Evolutionary conservation across 306 rosid species (phyloP), one percentile per base, ranked within the genome.

Genomic region (Calophaca sinica): DNA sequence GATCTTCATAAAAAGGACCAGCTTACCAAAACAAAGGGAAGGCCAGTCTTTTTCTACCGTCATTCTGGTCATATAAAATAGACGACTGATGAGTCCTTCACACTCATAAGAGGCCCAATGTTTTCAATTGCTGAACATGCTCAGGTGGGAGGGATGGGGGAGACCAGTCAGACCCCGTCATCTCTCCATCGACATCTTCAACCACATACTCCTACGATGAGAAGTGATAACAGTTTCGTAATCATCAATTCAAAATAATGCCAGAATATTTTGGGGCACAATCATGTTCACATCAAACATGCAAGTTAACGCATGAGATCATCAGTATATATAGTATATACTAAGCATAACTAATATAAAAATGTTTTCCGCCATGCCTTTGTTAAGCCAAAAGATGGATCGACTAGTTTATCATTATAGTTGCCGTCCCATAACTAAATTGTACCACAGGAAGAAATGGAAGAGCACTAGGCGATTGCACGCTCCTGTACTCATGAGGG

Each of bases 151-250:
- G 93, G 73, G 89, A 58, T 5, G 98, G 93, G 62, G 97, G 90
- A 42, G 88, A 84, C 98, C 98, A 94, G 62, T 94, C 96, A 65
- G 90, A 83, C 69, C 93, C 98, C 7, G 96, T 85, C 81, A 85
- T 81, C 86, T 94, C 98, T 62, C 97, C 97, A 70, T 94, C 98
- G 10, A 88, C 97, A 59, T 94, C 98, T 80, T 94, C 98, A 7
- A 94, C 98, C 33, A 94, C 97, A 55, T 94, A 94, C 86, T 94
- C 98, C 98, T 94, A 35, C 11, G 29, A 51, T 69, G 60, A 70
- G 50, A 72, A 81, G 60, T 31, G 35, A 64, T 55, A 41, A 80
- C 4, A 77, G 41, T 65, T 62, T 75, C 70, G 81, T 39, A 58
- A 77, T 71, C 70, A 74, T 62, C 62, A 42, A 59, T 50, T 72